phyloP scores from a whole-genome alignment of 164 flowering plant species.

The Nymphaea thermarum region DNA sequence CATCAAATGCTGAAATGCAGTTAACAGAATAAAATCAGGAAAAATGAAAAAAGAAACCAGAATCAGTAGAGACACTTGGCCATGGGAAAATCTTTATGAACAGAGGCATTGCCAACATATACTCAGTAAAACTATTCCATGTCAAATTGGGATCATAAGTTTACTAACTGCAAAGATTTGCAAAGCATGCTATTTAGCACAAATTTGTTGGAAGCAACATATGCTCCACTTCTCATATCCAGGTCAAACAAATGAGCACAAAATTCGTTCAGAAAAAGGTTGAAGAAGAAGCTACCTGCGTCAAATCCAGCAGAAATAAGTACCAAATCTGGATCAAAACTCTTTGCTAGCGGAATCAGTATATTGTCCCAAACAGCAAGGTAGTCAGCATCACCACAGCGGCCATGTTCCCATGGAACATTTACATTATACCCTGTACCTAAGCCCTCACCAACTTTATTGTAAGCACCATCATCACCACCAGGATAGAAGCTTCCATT shows the following conservation, averaged over 20 bases:
- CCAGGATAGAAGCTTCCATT: constrained; percentile 79
- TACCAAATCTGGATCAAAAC: constrained; percentile 74
- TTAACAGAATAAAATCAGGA: no score
- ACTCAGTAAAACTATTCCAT: no score
- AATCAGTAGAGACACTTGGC: no score
- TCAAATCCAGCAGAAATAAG: constrained; percentile 95
- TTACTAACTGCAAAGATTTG: no score
- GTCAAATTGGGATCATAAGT: no score
- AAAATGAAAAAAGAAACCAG: no score
- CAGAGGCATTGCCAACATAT: no score
- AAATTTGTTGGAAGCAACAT: no score
- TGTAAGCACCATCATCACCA: constrained; percentile 63
- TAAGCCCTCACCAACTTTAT: constrained; percentile 79
- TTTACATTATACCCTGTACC: constrained; percentile 89
- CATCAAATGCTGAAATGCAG: no score
- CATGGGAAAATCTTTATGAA: no score
- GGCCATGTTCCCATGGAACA: constrained; percentile 93
- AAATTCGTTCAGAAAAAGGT: neutral
- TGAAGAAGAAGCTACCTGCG: constrained; percentile 40
- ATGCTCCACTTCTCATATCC: neutral
- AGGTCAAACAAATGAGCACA: neutral
- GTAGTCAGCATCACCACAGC: constrained; percentile 94
- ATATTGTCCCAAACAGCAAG: constrained; percentile 95
- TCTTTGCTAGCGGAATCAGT: constrained; percentile 77
- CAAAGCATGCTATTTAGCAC: no score